Conservation (phyloP, 2,329 filamentous ascomycete species). For the Periconia sp. region DNA sequence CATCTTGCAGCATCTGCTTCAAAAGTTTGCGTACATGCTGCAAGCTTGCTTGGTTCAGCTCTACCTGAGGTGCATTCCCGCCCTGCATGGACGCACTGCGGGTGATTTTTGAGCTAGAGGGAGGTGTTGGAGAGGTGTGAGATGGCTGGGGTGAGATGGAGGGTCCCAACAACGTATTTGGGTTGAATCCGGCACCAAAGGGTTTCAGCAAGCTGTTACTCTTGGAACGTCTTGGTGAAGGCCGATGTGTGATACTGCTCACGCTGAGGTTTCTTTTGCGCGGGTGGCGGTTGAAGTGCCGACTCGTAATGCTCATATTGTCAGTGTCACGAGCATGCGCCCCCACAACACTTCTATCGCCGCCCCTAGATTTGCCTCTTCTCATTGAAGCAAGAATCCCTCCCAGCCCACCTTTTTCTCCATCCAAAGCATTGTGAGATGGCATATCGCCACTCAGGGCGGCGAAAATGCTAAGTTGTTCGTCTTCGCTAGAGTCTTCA, state of each 20-base stretch:
- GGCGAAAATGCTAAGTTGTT: constrained; percentile 82
- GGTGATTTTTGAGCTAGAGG: constrained; percentile 47
- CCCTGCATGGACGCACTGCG: constrained; percentile 83
- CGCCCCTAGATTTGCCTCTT: constrained; percentile 69
- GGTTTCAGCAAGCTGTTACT: constrained; percentile 57
- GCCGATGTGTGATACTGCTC: constrained; percentile 72
- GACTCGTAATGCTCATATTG: constrained; percentile 64
- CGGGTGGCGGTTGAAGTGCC: constrained; percentile 63
- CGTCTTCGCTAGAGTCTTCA: constrained; percentile 86
- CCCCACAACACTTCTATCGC: constrained; percentile 69
- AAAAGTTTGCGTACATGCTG: constrained; percentile 86
- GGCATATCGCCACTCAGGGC: constrained; percentile 69
- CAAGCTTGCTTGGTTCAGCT: constrained; percentile 84
- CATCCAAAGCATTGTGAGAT: constrained; percentile 64
- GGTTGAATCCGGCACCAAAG: constrained; percentile 45
- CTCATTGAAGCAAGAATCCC: constrained; percentile 72
- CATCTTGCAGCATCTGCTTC: constrained; percentile 78
- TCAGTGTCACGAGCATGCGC: constrained; percentile 65
- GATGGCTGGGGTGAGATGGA: constrained; percentile 25
- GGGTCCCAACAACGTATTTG: constrained; percentile 14
- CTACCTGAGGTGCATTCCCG: constrained; percentile 70
- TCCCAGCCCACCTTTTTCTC: constrained; percentile 72
- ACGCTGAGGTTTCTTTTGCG: constrained; percentile 83
- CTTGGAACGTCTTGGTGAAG: constrained; percentile 68
- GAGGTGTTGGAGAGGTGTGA: constrained; percentile 27